Base-by-base conservation (phyloP, 1,284 basidiomycete species). In the Phylloporus gajari region DNA sequence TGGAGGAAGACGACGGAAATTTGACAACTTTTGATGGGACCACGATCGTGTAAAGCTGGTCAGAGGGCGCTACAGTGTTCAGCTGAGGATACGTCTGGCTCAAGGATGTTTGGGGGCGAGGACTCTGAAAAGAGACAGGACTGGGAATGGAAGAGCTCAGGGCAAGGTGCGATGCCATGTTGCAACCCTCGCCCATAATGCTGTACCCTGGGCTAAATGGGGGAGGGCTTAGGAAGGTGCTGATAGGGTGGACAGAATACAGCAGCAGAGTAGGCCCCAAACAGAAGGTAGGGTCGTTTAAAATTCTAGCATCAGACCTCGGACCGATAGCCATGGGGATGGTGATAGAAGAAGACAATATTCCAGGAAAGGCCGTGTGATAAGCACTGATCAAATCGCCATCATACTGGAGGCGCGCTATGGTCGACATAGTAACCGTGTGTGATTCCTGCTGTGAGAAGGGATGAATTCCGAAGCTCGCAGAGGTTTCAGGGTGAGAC, bases 1-100 rank as follows among this genome's bases (percentile, higher is more conserved):
- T 6, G 5, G 23, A 23, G 42, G 32, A 6, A 8, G 19, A 9
- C 23, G 25, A 13, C 1, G 73, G 75, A 32, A 78, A 73, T 38
- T 75, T 72, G 7, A 80, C 40, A 1, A 38, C 42, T 9, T 51
- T 42, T 21, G 70, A 51, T 13, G 72, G 66, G 66, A 80, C 73
- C 15, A 65, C 72, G 35, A 66, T 13, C 3, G 62, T 65, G 38
- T 61, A 63, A 30, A 3, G 17, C 1, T 23, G 70, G 23, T 51
- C 27, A 1, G 23, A 3, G 51, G 64, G 32, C n/a, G 70, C 2
- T 3, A 67, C 27, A 3, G 30, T 32, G 58, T 25, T 51, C n/a
- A 56, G n/a, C 5, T 51, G 60, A 4, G 35, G n/a, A 19, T 59
- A 68, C 13, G 21, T 19, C 23, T 27, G 68, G 15, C 64, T 19